These are phyloP conservation scores for Saccharomycopsis malanga DNA, from an alignment of 805 yeast species.

Conservation along the genomic window DNA sequence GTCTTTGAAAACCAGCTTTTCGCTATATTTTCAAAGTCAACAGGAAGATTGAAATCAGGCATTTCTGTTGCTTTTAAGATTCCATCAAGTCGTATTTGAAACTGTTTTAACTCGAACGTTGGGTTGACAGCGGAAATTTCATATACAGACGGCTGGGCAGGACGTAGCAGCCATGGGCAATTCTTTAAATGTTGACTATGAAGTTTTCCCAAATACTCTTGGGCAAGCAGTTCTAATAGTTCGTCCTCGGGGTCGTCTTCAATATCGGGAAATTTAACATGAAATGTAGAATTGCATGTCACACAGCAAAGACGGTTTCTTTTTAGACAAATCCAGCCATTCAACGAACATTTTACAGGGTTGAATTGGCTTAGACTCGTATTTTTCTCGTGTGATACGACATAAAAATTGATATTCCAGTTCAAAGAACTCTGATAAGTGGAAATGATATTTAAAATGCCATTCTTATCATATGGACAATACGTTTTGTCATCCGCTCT, in stretches of 20 bases:
- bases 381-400: neutral
- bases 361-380: neutral
- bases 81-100: neutral
- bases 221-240: neutral
- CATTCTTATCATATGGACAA: slow-evolving; percentile 1
- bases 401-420: neutral
- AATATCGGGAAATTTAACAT: neutral
- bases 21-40: too few relatives aligned
- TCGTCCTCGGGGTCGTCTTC: neutral
- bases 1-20: neutral
- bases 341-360: slow-evolving; percentile 4
- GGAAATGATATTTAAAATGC: neutral
- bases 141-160: neutral
- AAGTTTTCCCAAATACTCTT: neutral
- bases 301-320: slow-evolving; percentile 2
- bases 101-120: neutral
- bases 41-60: too few relatives aligned
- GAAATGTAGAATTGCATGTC: slow-evolving; percentile 1
- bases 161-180: neutral
- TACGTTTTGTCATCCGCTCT: neutral
- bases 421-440: neutral
- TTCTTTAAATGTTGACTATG: too few relatives aligned
- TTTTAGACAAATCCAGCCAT: slow-evolving; percentile 9
- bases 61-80: too few relatives aligned
- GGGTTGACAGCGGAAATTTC: neutral